Evolutionary conservation across 805 yeast species (phyloP), one percentile per base, ranked within the genome.

Genomic region (Metschnikowia borealis): DNA sequence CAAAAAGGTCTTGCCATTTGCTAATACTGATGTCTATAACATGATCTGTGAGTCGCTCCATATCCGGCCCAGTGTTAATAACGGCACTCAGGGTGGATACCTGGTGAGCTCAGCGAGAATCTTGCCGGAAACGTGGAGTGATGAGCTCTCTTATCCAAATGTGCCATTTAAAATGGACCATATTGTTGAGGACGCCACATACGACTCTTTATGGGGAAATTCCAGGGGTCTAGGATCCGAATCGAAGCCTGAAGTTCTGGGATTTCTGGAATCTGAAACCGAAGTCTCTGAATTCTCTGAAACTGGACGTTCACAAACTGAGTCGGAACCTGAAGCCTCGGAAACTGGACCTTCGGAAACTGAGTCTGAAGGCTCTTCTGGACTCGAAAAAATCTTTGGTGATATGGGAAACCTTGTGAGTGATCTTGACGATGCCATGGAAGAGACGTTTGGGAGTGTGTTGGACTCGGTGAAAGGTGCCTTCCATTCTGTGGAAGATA

Each of bases 21-120:
- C 75, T 10, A 92, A 89, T 63, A 71, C 78, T 13, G 87, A 89
- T 53, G 75, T 91, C 5, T 91, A 89, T 66, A 81, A 84, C 56
- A 74, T 91, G 21, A 52, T 91, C 2, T 86, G 96, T 66, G 86
- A 85, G 14, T 73, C 86, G 1, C 67, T 87, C 49, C 61, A 63
- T 29, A 42, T 80, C 31, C 43, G 13, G 3, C 85, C 89, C 0
- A 71, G 83, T 6, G 65, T 75, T 0, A 85, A 84, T 57, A 85
- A 86, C 57, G 92, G 92, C 1, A 64, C 81, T 0, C 36, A 20
- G 15, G 41, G 40, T 4, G 54, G 52, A 20, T 55, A 55, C 33
- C 49, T 58, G 0, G 41, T 71, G 15, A 59, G 74, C 4, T 34
- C 50, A 0, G 46, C 52, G 0, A 71, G 73, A 48, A 38, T 58